These are phyloP conservation scores for Saccharum hybrid DNA, from an alignment of 202 grass and related monocot genomes.

Conservation along the genomic window DNA sequence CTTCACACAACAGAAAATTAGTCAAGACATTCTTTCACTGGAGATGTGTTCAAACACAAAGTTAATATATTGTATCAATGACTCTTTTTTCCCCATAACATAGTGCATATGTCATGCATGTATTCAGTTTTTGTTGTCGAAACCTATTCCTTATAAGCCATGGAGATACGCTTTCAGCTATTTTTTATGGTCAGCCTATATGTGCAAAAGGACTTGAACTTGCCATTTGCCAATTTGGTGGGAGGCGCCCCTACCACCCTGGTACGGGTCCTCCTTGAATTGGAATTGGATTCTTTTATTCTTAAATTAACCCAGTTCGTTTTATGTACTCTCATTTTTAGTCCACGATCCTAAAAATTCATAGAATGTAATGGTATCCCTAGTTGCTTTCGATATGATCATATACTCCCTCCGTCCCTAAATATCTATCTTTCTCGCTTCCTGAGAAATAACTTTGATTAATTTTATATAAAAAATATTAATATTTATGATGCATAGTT, in stretches of 20 bases:
- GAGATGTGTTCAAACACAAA: not conserved
- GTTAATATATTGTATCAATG: not conserved
- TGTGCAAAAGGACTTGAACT: not conserved
- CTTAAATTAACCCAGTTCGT: not conserved
- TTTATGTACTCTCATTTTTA: not conserved
- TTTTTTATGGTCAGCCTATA: not conserved
- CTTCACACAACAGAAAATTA: slow-evolving; percentile 15
- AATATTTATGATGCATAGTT: too few species aligned
- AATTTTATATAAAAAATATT: too few species aligned
- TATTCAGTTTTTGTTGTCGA: not conserved
- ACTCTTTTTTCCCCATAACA: not conserved
- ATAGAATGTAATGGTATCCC: slow-evolving; percentile 18
- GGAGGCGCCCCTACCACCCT: not conserved
- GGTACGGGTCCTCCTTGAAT: not conserved
- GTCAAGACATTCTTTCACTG: not conserved
- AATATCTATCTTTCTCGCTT: too few species aligned
- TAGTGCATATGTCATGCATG: slow-evolving; percentile 1
- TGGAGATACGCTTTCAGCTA: not conserved
- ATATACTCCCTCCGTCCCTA: too few species aligned
- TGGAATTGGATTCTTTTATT: not conserved
- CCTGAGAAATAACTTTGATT: too few species aligned
- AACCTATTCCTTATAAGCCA: not conserved
- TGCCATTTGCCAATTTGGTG: not conserved
- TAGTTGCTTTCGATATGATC: slow-evolving; percentile 1
- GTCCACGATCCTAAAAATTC: not conserved